Conservation (phyloP, 1,139 yeast genomes). For the Candida buenavistaensis region DNA sequence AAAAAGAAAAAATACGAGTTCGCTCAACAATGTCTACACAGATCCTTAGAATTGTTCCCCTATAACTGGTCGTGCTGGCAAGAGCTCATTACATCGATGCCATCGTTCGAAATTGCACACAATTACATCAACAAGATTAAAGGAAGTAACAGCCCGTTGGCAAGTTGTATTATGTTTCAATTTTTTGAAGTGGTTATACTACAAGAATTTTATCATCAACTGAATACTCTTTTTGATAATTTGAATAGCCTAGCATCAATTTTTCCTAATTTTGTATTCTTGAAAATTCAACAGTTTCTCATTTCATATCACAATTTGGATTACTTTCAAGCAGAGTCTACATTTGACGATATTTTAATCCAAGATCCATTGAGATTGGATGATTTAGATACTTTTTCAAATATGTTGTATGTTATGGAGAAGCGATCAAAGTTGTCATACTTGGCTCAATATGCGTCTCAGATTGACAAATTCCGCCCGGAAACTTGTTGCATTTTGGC, state of each 20-base stretch:
- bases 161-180: conserved; percentile 53
- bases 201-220: conserved; percentile 80
- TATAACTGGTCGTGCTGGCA: conserved; percentile 95
- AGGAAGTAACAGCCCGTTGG: conserved; percentile 13
- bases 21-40: conserved; percentile 61
- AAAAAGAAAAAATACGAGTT: conserved; percentile 57
- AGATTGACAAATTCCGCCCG: conserved; percentile 84
- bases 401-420: conserved; percentile 92
- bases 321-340: conserved; percentile 72
- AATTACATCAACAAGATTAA: conserved; percentile 43
- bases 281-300: conserved; percentile 79
- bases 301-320: conserved; percentile 80
- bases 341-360: conserved; percentile 72
- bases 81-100: conserved; percentile 68
- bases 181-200: conserved; percentile 69
- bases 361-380: conserved; percentile 88
- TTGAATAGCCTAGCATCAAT: conserved; percentile 47
- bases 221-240: conserved; percentile 48
- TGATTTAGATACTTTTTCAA: conserved; percentile 88
- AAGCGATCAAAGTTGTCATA: conserved; percentile 80
- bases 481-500: conserved; percentile 96
- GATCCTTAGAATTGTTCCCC: conserved; percentile 66
- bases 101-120: conserved; percentile 63
- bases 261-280: conserved; percentile 72
- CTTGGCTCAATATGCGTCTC: conserved; percentile 81